These are phyloP conservation scores for Candolleomyces aberdarensis DNA, from an alignment of 768 basidiomycete genomes.

Conservation along the genomic window DNA sequence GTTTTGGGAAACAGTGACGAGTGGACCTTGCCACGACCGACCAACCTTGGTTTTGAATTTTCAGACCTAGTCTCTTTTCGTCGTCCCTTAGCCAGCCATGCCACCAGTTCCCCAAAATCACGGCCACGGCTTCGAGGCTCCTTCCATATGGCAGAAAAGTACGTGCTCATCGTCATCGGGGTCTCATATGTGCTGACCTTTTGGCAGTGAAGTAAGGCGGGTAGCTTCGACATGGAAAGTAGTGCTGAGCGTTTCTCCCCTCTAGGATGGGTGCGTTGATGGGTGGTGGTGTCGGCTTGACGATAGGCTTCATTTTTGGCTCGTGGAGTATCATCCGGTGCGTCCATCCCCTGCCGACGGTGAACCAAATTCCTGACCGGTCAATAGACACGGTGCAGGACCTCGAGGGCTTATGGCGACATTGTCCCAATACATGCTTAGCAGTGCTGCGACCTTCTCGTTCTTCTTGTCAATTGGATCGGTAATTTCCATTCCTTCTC, in stretches of 20 bases:
- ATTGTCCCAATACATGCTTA: conserved; percentile 97
- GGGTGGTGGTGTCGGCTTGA: conserved; percentile 92
- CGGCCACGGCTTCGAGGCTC: conserved; percentile 45
- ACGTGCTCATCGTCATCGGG: conserved; percentile 21
- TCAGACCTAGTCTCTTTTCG: background rate
- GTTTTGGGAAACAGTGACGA: background rate
- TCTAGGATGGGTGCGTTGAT: conserved; percentile 89
- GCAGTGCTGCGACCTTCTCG: conserved; percentile 94
- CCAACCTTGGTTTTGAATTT: no score
- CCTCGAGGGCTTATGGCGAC: conserved; percentile 88
- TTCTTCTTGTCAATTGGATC: conserved; percentile 97
- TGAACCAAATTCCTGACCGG: conserved; percentile 2
- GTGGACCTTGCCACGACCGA: no score
- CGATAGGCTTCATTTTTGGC: conserved; percentile 97
- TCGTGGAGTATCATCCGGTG: conserved; percentile 89
- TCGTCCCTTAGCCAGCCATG: background rate
- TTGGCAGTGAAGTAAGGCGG: conserved; percentile 55
- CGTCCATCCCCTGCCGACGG: conserved; percentile 19
- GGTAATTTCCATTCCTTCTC: conserved; percentile 39
- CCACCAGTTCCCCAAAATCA: conserved; percentile 31
- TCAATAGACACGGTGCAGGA: conserved; percentile 77
- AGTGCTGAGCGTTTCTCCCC: background rate
- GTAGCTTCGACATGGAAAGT: background rate
- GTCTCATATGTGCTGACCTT: background rate
- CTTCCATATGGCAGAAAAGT: conserved; percentile 79